Percentiles rank a stretch among this genome's conserved stretches.
These are phyloP conservation scores for Trypanosoma boissoni DNA, from an alignment of 208 protist genomes.

Conservation along the genomic window DNA sequence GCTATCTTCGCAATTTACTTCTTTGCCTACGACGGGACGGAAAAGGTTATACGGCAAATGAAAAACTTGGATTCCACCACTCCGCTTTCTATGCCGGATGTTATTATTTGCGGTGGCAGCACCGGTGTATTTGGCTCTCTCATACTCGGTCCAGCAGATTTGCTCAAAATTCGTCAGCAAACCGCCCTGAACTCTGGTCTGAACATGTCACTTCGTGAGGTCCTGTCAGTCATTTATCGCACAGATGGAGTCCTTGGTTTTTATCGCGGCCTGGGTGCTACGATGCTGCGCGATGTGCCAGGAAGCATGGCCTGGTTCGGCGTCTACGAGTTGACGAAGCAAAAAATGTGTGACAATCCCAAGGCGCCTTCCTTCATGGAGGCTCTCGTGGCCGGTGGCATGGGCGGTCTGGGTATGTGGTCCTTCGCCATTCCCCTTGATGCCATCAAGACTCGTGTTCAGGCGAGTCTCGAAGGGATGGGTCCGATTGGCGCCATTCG, in stretches of 20 bases:
- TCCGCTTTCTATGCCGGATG: constrained; percentile 17
- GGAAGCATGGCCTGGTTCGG: constrained; percentile 46
- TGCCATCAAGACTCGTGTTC: constrained; percentile 43
- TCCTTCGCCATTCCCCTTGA: constrained; percentile 39
- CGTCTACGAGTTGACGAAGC: constrained; percentile 38
- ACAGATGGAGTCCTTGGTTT: constrained; percentile 30
- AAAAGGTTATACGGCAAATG: constrained; percentile 22
- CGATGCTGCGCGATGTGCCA: constrained; percentile 40
- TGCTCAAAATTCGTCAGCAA: constrained; percentile 56
- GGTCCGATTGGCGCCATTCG: constrained; percentile 5
- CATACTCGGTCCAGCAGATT: constrained; percentile 37
- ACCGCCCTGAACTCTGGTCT: constrained; percentile 26
- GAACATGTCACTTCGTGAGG: constrained; percentile 21
- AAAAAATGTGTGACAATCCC: constrained; percentile 15
- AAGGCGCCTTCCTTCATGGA: constrained; percentile 11
- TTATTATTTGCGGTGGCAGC: constrained; percentile 43
- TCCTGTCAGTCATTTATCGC: constrained; percentile 26
- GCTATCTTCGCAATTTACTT: constrained; percentile 42
- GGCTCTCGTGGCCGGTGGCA: constrained; percentile 39
- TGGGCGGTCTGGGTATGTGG: constrained; percentile 42
- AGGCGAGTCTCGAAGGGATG: constrained; percentile 18
- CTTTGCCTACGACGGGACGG: constrained; percentile 32
- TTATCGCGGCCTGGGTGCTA: constrained; percentile 27
- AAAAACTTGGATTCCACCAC: constrained; percentile 4
- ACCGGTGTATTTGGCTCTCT: constrained; percentile 31